Evolutionary conservation across 148 eudicot species (phyloP).

Genomic region (Amaranthus cruentus): DNA sequence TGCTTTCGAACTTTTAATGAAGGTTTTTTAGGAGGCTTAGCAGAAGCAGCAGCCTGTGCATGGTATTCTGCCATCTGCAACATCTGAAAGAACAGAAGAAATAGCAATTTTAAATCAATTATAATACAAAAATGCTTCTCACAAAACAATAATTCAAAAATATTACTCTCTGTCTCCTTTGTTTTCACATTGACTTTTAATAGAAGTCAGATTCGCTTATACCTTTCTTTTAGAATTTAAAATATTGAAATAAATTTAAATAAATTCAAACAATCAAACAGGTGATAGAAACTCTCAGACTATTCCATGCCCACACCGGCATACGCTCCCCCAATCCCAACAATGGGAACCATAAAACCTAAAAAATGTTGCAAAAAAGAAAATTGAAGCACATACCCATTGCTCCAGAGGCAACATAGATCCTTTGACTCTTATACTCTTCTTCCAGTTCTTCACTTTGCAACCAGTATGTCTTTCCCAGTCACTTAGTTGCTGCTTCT

Average conservation of each 20-base stretch:
- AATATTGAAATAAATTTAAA: no score
- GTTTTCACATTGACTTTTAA: no score
- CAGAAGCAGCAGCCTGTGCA: constrained; percentile 57
- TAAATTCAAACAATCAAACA: not conserved
- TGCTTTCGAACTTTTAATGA: constrained; percentile 80
- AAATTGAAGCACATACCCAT: constrained; percentile 55
- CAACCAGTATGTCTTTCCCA: constrained; percentile 87
- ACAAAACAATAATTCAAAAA: constrained; percentile 4
- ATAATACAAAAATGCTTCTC: not conserved
- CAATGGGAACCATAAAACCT: not conserved
- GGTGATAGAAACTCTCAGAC: not conserved
- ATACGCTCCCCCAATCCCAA: no score
- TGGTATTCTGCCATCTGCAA: constrained; percentile 92
- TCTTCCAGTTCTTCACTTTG: constrained; percentile 70
- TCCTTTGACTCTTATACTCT: constrained; percentile 62
- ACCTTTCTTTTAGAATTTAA: no score
- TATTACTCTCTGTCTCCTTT: not conserved
- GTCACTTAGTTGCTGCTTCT: constrained; percentile 66
- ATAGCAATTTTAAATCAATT: constrained; percentile 4
- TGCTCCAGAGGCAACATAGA: constrained; percentile 67
- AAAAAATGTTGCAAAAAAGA: constrained; percentile 4
- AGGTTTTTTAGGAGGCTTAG: constrained; percentile 73
- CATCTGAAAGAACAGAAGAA: constrained; percentile 55
- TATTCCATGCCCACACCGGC: not conserved
- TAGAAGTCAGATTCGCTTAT: no score